Evolutionary conservation across 1,139 yeast genomes (phyloP).

Genomic region (Protomyces lactucae-debilis): DNA sequence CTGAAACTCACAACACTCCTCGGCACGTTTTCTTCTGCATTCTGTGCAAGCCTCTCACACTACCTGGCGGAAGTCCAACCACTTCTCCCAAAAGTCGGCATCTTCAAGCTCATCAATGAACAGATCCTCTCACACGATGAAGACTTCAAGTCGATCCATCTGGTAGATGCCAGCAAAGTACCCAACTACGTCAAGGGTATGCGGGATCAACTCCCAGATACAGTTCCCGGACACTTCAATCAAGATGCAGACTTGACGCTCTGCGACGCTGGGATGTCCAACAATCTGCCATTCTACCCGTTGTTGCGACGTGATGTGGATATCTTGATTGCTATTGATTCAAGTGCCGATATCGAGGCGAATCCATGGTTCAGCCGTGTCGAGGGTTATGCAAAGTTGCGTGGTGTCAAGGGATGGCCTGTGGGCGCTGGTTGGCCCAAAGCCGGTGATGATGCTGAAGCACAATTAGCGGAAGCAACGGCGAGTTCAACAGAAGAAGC

Average conservation of each 20-base stretch:
- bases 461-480: constrained; percentile 3
- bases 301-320: constrained; percentile 33
- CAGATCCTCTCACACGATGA: constrained; percentile 31
- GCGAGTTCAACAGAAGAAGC: constrained; percentile 1
- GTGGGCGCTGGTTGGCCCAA: constrained; percentile 31
- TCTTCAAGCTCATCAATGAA: constrained; percentile 26
- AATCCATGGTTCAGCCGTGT: constrained; percentile 35
- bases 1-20: constrained; percentile 31
- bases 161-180: constrained; percentile 32
- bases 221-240: constrained; percentile 30
- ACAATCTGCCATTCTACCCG: constrained; percentile 35
- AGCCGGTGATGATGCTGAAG: neutral
- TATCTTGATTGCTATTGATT: constrained; percentile 34
- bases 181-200: constrained; percentile 34
- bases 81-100: constrained; percentile 27
- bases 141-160: constrained; percentile 33
- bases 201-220: constrained; percentile 22
- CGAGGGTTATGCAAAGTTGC: constrained; percentile 33
- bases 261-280: constrained; percentile 36
- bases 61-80: constrained; percentile 33
- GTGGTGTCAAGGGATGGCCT: constrained; percentile 34
- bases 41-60: constrained; percentile 34
- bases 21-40: constrained; percentile 35
- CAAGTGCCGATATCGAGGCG: constrained; percentile 33
- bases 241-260: constrained; percentile 28